Evolutionary conservation across 306 rosid species (phyloP), one percentile per base, ranked within the genome.

Genomic region (Quercus parvula): DNA sequence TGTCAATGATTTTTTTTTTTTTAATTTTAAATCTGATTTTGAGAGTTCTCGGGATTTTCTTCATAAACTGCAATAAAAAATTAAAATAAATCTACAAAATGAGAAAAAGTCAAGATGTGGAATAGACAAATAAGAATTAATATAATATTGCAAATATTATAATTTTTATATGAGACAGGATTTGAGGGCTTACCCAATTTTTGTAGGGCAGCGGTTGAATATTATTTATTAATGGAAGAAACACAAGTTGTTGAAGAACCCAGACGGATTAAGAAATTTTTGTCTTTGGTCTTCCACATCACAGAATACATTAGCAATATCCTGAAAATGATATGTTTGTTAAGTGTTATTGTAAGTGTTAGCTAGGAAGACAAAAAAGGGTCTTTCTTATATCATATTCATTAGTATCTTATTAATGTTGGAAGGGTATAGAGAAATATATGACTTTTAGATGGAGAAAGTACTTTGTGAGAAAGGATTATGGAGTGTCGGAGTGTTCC

Each of bases 201-300:
- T 61, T 75, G 89, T 79, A 79, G 85, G 89, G 84, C 78, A 84
- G 83, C 84, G 70, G 19, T 44, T 30, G 55, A 54, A 77, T 38
- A 63, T 49, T 10, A 22, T 79, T 51, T 66, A 70, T 83, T 85
- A 85, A 79, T 91, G 87, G 81, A 91, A 92, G 83, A 87, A 88
- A 61, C 90, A 79, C 75, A 81, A 80, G 81, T 88, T 85, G 86
- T 81, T 86, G 90, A 71, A 80, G 67, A 87, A 84, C 78, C 90
- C 94, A 84, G 89, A 90, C 77, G 94, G 88, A 82, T 76, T 85
- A 74, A 82, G 91, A 86, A 90, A 75, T 90, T 75, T 88, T 76
- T 90, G 97, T 84, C 91, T 87, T 58, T 92, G 94, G 54, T 92
- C 97, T 81, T 90, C 96, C 67, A 57, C 71, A n/a, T 91, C 97